phyloP scores from a whole-genome alignment of 176 grass and related monocot species.

The Oryza coarctata region DNA sequence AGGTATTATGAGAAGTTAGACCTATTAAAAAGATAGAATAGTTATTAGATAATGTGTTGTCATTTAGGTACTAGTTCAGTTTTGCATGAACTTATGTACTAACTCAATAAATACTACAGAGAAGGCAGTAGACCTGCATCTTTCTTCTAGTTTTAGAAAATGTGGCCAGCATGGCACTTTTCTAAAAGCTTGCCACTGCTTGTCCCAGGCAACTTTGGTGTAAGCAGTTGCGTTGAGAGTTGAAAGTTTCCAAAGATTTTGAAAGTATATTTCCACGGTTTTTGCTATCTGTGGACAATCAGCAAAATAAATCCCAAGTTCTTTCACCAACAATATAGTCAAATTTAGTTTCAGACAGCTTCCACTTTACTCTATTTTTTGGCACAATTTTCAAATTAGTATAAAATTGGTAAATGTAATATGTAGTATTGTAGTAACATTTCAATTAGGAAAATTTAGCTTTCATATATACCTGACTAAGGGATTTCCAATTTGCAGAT shows the following conservation, averaged over 20 bases:
- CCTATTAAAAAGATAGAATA: background rate
- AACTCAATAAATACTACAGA: background rate
- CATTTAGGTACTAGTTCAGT: background rate
- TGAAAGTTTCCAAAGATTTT: slow-evolving; percentile 81
- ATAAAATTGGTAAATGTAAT: background rate
- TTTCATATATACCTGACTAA: slow-evolving; percentile 64
- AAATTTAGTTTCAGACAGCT: background rate
- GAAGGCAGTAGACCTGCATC: slow-evolving; percentile 65
- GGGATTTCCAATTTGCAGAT: slow-evolving; percentile 98
- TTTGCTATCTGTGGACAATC: slow-evolving; percentile 68
- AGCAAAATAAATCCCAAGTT: slow-evolving; percentile 82
- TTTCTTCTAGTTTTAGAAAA: slow-evolving; percentile 66
- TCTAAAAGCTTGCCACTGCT: slow-evolving; percentile 75
- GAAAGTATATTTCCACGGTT: slow-evolving; percentile 60
- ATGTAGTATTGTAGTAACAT: background rate
- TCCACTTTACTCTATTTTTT: background rate
- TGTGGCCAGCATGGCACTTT: slow-evolving; percentile 96
- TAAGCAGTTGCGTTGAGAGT: slow-evolving; percentile 61
- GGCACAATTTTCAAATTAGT: background rate
- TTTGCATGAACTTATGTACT: background rate
- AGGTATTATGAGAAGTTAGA: slow-evolving; percentile 11
- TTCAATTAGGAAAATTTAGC: background rate
- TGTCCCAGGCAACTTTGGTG: slow-evolving; percentile 70
- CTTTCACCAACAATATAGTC: slow-evolving; percentile 69
- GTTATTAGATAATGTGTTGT: background rate